phyloP scores from a whole-genome alignment of 257 asterid species.

The Penstemon eatonii region DNA sequence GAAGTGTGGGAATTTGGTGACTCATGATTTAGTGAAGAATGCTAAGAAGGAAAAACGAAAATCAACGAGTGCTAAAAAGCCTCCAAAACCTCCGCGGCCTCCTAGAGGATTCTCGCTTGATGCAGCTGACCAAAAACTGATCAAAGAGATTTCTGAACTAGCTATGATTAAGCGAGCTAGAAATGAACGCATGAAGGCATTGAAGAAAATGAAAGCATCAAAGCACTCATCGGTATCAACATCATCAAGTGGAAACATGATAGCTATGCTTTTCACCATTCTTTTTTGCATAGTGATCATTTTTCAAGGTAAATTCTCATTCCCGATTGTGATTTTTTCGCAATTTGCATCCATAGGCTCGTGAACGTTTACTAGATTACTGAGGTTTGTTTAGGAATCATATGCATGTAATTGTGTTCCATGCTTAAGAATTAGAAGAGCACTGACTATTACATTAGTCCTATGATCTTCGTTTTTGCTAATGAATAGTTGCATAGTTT shows the following conservation, averaged over 20 bases:
- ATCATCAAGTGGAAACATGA: slow-evolving; percentile 52
- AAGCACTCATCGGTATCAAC: slow-evolving; percentile 45
- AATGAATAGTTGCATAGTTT: no score
- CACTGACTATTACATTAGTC: background rate
- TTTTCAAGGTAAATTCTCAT: slow-evolving; percentile 55
- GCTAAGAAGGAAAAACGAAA: slow-evolving; percentile 51
- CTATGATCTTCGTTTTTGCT: background rate
- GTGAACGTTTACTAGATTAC: no score
- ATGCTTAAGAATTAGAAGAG: background rate
- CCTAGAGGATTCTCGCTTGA: slow-evolving; percentile 76
- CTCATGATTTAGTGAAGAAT: slow-evolving; percentile 39
- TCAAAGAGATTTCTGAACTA: slow-evolving; percentile 69
- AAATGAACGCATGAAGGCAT: slow-evolving; percentile 71
- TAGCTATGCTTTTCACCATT: slow-evolving; percentile 70
- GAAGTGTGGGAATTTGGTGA: slow-evolving; percentile 33
- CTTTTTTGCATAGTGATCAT: slow-evolving; percentile 61
- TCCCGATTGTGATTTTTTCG: slow-evolving; percentile 12
- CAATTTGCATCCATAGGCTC: background rate
- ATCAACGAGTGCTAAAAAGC: slow-evolving; percentile 63
- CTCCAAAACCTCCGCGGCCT: slow-evolving; percentile 86
- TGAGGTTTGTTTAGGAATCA: no score
- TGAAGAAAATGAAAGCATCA: slow-evolving; percentile 68
- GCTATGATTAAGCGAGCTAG: slow-evolving; percentile 73
- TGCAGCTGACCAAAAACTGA: slow-evolving; percentile 83
- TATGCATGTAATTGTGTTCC: no score